Evolutionary conservation across 345 rosid species (phyloP).

Genomic region (Orychophragmus violaceus): DNA sequence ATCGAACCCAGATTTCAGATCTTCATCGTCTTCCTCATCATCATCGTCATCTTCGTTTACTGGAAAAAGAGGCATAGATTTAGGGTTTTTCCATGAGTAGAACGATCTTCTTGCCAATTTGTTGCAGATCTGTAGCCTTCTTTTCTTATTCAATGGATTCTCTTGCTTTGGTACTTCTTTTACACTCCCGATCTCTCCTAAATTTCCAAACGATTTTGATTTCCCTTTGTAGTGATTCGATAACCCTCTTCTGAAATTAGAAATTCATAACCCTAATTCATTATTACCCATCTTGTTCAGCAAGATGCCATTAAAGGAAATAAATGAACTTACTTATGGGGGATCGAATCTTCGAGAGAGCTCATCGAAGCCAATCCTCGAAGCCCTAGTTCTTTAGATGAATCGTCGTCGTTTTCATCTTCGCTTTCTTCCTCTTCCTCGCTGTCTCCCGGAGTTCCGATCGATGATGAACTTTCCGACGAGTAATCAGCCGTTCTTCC

Average conservation of each 20-base stretch:
- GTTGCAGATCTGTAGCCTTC: constrained; percentile 54
- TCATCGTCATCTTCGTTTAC: constrained; percentile 41
- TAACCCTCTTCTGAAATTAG: constrained; percentile 55
- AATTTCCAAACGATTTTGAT: constrained; percentile 75
- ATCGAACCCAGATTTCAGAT: constrained; percentile 19
- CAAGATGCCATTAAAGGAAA: not conserved
- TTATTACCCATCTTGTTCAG: too few relatives aligned
- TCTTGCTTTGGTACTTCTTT: constrained; percentile 71
- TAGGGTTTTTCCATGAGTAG: constrained; percentile 60
- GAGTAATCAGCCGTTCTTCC: constrained; percentile 32
- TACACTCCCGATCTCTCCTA: constrained; percentile 47
- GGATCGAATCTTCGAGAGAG: constrained; percentile 61
- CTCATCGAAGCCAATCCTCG: constrained; percentile 35
- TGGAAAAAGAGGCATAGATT: constrained; percentile 78
- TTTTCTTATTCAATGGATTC: constrained; percentile 73
- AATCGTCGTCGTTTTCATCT: constrained; percentile 32
- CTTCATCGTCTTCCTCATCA: constrained; percentile 17
- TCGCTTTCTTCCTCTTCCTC: constrained; percentile 30
- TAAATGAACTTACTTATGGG: constrained; percentile 39
- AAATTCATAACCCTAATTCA: not conserved
- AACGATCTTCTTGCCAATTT: constrained; percentile 45
- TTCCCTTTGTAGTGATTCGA: constrained; percentile 77
- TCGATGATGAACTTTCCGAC: constrained; percentile 59
- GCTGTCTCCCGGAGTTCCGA: constrained; percentile 58
- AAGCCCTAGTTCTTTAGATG: constrained; percentile 16